Evolutionary conservation across 2,329 filamentous ascomycete genomes (phyloP), one percentile per base, ranked within the genome.

Genomic region (Hypoxylon sp.): DNA sequence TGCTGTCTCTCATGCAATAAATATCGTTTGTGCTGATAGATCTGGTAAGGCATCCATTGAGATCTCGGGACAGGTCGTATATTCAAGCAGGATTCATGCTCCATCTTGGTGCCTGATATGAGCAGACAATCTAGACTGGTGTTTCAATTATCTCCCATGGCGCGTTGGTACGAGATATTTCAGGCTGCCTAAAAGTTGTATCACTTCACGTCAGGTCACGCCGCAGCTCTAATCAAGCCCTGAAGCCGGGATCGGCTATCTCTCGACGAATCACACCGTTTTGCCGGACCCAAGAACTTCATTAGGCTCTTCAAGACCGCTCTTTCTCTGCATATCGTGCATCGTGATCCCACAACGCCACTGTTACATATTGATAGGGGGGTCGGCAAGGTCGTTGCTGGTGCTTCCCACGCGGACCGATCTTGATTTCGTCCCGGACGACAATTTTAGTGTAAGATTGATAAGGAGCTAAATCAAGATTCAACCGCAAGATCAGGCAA

Each of bases 301-400:
- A 53, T 25, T 11, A 31, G 17, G 35, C 37, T 54, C 40, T 25
- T n/a, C 30, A 35, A 50, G 17, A 27, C 22, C 11, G 33, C 62
- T 20, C 25, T 61, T 64, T 33, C 8, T 48, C 27, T 54, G 44
- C 49, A 61, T 53, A 8, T 56, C n/a, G 48, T 64, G 54, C 33
- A 46, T 56, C 61, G 33, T 13, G 30, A 44, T 56, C 27, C 42
- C 27, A 20, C 27, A 33, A 33, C 51, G 64, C 64, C 64, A 70
- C 64, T 53, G 68, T 68, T 64, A 53, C 68, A 53, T 56, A 62
- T 70, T 64, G 8, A 68, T 61, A 64, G n/a, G 30, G n/a, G 30
- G 51, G 31, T 49, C 53, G 61, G 57, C 14, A 59, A 56, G 22
- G 53, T 51, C 31, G 55, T 54, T 33, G 56, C 25, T 66, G 13